These are phyloP conservation scores for Globisporangium lucens DNA, from an alignment of 352 stramenopile genomes.

Conservation along the genomic window DNA sequence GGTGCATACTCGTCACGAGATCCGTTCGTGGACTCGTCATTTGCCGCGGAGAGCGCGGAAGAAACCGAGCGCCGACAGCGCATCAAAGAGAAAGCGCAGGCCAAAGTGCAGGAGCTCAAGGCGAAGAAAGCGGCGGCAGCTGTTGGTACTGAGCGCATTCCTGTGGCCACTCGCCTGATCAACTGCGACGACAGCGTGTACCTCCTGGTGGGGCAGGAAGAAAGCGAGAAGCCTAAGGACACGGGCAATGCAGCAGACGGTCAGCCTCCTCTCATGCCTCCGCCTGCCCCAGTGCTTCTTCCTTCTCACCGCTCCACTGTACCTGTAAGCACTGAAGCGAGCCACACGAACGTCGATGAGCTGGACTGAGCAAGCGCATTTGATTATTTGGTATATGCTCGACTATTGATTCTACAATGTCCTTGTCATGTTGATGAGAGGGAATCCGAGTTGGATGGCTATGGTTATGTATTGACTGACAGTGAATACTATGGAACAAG, in stretches of 20 bases:
- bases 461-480: too few species aligned
- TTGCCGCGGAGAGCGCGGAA: slow-evolving; percentile 25
- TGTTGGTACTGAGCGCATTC: neutral
- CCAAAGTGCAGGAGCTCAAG: slow-evolving; percentile 12
- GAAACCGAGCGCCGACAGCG: neutral
- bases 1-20: slow-evolving; percentile 31
- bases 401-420: neutral
- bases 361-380: slow-evolving; percentile 30
- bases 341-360: slow-evolving; percentile 48
- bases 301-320: neutral
- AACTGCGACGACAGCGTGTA: slow-evolving; percentile 5
- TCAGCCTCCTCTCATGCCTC: slow-evolving; percentile 12
- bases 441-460: too few species aligned
- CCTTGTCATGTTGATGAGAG: too few species aligned
- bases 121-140: slow-evolving; percentile 2
- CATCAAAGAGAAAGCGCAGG: slow-evolving; percentile 12
- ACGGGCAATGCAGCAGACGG: neutral
- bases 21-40: slow-evolving; percentile 41
- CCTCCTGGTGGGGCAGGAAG: neutral
- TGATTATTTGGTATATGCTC: neutral
- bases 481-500: neutral
- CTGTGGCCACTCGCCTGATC: slow-evolving; percentile 9
- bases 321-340: neutral
- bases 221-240: neutral
- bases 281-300: slow-evolving; percentile 15